Conservation (phyloP, 163 green algal species). For the Chlamydomonas reinhardtii region DNA sequence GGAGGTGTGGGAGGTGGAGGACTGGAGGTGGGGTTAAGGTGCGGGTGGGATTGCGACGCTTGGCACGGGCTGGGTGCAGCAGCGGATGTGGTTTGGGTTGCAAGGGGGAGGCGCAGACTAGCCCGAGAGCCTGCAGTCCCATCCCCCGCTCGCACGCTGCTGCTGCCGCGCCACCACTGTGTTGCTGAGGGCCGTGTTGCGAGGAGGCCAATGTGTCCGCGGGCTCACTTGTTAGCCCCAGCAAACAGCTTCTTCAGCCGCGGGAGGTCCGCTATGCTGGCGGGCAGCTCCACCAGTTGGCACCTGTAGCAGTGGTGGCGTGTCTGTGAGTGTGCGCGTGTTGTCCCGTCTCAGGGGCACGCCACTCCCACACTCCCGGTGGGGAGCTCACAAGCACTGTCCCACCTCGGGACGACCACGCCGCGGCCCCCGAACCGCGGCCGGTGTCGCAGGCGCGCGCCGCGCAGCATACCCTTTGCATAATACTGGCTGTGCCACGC, state of each 20-base stretch:
- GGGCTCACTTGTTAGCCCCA: slow-evolving; percentile 21
- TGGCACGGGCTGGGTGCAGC: background rate
- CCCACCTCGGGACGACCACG: too few species aligned
- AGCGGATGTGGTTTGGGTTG: too few species aligned
- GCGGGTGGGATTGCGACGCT: background rate
- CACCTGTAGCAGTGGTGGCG: background rate
- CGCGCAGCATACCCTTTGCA: too few species aligned
- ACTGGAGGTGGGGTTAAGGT: background rate
- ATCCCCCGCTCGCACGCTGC: background rate
- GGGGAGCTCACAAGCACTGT: too few species aligned
- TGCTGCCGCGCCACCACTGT: background rate
- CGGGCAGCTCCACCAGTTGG: slow-evolving; percentile 26
- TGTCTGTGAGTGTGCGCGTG: too few species aligned
- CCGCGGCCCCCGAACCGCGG: too few species aligned
- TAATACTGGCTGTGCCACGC: too few species aligned
- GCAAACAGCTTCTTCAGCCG: slow-evolving; percentile 40
- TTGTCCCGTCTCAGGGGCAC: too few species aligned
- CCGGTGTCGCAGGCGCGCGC: too few species aligned
- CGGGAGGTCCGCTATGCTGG: background rate
- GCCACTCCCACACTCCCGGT: too few species aligned
- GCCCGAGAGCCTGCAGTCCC: too few species aligned
- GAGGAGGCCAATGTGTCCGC: background rate
- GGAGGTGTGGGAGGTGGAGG: background rate
- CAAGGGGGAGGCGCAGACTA: too few species aligned
- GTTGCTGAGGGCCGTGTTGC: background rate